A percentile compares a stretch with the other conserved stretches of the same genome.
Conservation (phyloP, 257 asterid genomes). For the Solanum medicagineum region DNA sequence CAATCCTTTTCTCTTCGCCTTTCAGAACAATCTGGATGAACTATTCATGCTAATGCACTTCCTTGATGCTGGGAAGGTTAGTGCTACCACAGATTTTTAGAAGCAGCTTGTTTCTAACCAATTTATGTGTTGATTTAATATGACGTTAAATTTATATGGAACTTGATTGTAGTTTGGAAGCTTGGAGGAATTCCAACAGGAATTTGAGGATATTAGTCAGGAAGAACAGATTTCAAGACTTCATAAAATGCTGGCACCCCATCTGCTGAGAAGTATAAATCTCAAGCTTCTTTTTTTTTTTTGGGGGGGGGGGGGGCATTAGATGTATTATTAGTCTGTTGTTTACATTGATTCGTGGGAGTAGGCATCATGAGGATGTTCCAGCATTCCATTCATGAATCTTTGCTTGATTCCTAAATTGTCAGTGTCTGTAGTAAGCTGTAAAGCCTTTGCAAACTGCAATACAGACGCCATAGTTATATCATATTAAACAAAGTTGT, state of each 20-base stretch:
- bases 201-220: conserved; percentile 92
- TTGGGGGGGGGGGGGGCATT: background rate
- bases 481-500: background rate
- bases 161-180: conserved; percentile 58
- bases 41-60: conserved; percentile 99
- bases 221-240: conserved; percentile 97
- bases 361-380: background rate
- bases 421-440: background rate
- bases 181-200: conserved; percentile 89
- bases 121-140: background rate
- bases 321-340: background rate
- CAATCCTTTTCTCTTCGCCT: conserved; percentile 7
- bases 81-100: conserved; percentile 5
- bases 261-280: conserved; percentile 79
- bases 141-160: background rate
- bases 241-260: conserved; percentile 95
- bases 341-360: background rate
- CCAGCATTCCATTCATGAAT: background rate
- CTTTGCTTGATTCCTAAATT: background rate
- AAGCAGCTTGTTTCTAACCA: background rate
- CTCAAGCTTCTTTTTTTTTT: background rate
- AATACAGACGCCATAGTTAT: background rate
- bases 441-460: background rate
- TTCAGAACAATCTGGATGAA: conserved; percentile 94
- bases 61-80: conserved; percentile 95